Base-by-base conservation (phyloP, 2,329 filamentous ascomycete genomes). In the Sclerotinia borealis region DNA sequence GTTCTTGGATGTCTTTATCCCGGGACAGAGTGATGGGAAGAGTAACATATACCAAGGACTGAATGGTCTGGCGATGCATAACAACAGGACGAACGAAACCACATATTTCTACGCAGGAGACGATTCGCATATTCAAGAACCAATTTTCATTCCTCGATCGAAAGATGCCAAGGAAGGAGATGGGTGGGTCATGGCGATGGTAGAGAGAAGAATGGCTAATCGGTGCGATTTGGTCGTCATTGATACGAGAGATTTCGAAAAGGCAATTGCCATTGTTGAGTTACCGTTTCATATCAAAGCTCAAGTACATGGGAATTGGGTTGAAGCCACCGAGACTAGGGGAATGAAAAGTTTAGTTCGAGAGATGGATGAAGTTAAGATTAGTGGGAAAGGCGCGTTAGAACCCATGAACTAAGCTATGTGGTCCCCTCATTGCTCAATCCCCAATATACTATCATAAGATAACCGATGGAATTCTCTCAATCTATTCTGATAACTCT, bases 61-160 rank as follows among this genome's bases (percentile, higher is more conserved):
- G n/a, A 65, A 63, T 43, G 63, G 56, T 10, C 58, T 65, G 27
- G 65, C 65, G 4, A 66, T 65, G 56, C 64, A 65, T 15, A 55
- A 15, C 8, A 55, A 55, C 15, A 55, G 19, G 37, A 55, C 51
- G 27, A 55, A 29, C 0, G 67, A 70, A 56, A 75, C 71, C 15
- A 70, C 73, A 58, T 73, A 68, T 34, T 77, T 70, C 59, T 77
- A 71, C 66, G 75, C 72, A 25, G 76, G 75, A 1, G 74, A 72
- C 31, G 75, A 72, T 11, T 73, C 75, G 31, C 80, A 79, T 0
- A 80, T 83, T 65, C 81, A 84, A 69, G 82, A 84, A 65, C 81
- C 82, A 0, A 77, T 80, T 0, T 84, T 84, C 63, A 78, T 84
- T 15, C 81, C 82, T 0, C 73, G 75, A 37, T 70, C 71, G 0